Percentiles rank a stretch among this genome's conserved stretches.
These are phyloP conservation scores for Seiridium cupressi DNA, from an alignment of 2,329 filamentous ascomycete genomes.

Conservation along the genomic window DNA sequence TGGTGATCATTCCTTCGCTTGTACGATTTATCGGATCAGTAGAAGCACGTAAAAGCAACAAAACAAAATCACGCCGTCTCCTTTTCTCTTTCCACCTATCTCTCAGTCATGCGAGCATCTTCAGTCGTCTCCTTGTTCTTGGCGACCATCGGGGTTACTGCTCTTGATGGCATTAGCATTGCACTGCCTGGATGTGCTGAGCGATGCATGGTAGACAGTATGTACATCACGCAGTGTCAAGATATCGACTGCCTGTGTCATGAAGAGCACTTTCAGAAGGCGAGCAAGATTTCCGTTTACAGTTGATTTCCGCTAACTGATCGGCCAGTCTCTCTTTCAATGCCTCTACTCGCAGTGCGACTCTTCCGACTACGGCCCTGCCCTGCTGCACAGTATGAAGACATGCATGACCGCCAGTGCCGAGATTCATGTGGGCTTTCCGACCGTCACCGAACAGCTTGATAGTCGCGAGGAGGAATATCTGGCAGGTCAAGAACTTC, in stretches of 20 bases:
- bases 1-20: constrained; percentile 9
- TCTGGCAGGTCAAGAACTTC: constrained; percentile 24
- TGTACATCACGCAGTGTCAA: constrained; percentile 28
- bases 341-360: constrained; percentile 32
- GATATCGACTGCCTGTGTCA: constrained; percentile 28
- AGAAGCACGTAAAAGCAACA: constrained; percentile 2
- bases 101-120: background rate
- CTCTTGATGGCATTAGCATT: constrained; percentile 2
- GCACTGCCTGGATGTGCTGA: constrained; percentile 21
- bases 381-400: constrained; percentile 25
- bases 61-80: background rate
- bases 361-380: constrained; percentile 23
- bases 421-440: constrained; percentile 27
- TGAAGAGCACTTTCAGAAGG: constrained; percentile 26
- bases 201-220: constrained; percentile 29
- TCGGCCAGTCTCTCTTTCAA: constrained; percentile 24
- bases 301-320: background rate
- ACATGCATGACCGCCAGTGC: constrained; percentile 26
- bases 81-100: background rate
- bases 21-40: constrained; percentile 7
- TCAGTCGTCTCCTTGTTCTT: background rate
- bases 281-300: constrained; percentile 4
- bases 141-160: background rate
- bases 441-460: constrained; percentile 22
- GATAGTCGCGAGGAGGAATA: constrained; percentile 25